These are phyloP conservation scores for Trichoderma aggressivum DNA, from an alignment of 2,329 filamentous ascomycete species.

Conservation along the genomic window DNA sequence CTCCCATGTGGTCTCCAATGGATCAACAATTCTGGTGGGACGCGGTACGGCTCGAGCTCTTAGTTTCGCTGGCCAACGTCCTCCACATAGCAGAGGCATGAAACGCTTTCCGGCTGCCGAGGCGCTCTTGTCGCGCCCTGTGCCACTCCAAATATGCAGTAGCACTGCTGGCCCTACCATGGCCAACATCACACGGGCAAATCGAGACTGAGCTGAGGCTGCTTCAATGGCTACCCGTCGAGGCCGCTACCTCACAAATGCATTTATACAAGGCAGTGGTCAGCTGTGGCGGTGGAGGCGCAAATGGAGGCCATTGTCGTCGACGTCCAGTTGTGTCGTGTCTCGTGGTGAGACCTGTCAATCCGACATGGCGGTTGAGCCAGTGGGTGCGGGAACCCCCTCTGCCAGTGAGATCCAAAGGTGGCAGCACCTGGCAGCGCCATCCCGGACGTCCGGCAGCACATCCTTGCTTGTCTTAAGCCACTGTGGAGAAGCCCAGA, in stretches of 20 bases:
- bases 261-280: neutral
- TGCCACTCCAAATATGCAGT: neutral
- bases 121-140: neutral
- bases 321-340: neutral
- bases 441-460: conserved; percentile 7
- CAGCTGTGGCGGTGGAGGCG: conserved; percentile 9
- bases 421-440: conserved; percentile 9
- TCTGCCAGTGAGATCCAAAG: conserved; percentile 12
- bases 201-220: neutral
- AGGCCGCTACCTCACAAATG: neutral
- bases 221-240: neutral
- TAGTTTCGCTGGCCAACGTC: conserved; percentile 18
- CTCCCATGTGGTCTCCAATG: neutral
- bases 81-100: conserved; percentile 11
- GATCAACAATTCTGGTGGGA: conserved; percentile 19
- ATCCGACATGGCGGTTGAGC: conserved; percentile 12
- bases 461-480: conserved; percentile 16
- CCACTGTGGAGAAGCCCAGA: conserved; percentile 12
- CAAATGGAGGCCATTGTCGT: neutral
- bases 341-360: conserved; percentile 11
- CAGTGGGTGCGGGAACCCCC: neutral
- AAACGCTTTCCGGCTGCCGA: conserved; percentile 10
- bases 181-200: neutral
- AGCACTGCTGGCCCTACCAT: neutral
- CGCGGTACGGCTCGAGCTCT: conserved; percentile 24